Conservation (phyloP, 352 stramenopile species). For the Sclerospora graminicola region DNA sequence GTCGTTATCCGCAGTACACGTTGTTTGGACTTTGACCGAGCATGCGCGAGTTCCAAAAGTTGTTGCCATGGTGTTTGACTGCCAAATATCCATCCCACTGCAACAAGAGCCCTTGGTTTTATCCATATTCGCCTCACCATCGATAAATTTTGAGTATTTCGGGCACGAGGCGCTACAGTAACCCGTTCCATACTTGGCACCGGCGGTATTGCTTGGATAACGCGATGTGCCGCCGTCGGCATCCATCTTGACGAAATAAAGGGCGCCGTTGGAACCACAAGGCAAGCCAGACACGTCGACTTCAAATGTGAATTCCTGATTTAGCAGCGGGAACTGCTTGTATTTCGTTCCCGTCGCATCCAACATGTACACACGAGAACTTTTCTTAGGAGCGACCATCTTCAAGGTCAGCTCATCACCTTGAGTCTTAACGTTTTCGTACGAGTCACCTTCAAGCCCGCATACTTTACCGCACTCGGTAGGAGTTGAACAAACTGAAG, state of each 20-base stretch:
- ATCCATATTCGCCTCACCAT: conserved; percentile 55
- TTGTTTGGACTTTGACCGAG: conserved; percentile 17
- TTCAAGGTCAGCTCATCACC: conserved; percentile 35
- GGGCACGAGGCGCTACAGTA: conserved; percentile 70
- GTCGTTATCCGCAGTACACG: conserved; percentile 28
- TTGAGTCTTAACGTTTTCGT: conserved; percentile 45
- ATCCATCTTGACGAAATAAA: conserved; percentile 75
- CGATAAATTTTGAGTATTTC: conserved; percentile 68
- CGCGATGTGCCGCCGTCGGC: conserved; percentile 34
- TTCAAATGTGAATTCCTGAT: conserved; percentile 61
- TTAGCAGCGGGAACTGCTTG: conserved; percentile 57
- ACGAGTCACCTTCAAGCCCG: conserved; percentile 51
- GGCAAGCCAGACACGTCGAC: conserved; percentile 54
- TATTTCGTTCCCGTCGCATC: conserved; percentile 26
- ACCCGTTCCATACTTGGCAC: conserved; percentile 53
- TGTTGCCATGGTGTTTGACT: conserved; percentile 47
- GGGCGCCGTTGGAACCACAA: conserved; percentile 55
- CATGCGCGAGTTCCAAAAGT: conserved; percentile 49
- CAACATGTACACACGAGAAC: conserved; percentile 54
- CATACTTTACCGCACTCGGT: conserved; percentile 44
- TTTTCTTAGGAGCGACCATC: conserved; percentile 38
- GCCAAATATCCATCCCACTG: conserved; percentile 57
- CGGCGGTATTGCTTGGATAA: conserved; percentile 38
- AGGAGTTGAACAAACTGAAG: conserved; percentile 35
- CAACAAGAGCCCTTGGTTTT: conserved; percentile 58